Conservation (phyloP, 768 basidiomycete species). For the Floccularia luteovirens region DNA sequence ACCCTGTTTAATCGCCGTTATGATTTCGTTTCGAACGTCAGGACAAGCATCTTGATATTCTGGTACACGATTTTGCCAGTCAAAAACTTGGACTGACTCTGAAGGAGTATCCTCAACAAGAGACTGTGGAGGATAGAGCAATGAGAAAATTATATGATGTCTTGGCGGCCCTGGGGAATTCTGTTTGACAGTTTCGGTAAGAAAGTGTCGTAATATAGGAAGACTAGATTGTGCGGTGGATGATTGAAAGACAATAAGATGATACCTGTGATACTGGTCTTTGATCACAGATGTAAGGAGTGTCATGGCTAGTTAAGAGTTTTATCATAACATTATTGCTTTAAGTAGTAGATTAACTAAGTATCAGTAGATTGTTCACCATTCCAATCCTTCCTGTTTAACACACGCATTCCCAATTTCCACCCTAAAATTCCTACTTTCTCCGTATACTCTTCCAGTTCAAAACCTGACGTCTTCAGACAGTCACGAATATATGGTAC, state of each 20-base stretch:
- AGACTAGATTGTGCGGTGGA: constrained; percentile 24
- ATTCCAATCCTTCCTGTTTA: constrained; percentile 40
- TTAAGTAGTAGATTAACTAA: neutral
- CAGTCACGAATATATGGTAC: constrained; percentile 38
- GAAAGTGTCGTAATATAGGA: constrained; percentile 43
- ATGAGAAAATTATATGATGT: constrained; percentile 42
- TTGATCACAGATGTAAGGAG: constrained; percentile 1
- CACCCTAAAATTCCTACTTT: constrained; percentile 51
- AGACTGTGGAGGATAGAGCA: constrained; percentile 46
- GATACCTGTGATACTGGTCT: neutral
- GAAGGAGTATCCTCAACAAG: constrained; percentile 19
- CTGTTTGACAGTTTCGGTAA: constrained; percentile 19
- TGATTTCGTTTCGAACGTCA: constrained; percentile 27
- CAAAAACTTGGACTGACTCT: constrained; percentile 31
- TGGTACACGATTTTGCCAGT: constrained; percentile 44
- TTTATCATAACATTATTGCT: neutral
- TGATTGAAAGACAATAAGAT: constrained; percentile 5
- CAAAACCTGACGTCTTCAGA: constrained; percentile 42
- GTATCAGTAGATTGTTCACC: neutral
- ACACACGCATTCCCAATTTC: constrained; percentile 35
- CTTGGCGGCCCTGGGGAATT: neutral
- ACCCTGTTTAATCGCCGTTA: constrained; percentile 35
- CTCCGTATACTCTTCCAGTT: constrained; percentile 29
- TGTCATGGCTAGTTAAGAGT: neutral
- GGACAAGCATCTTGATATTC: constrained; percentile 35